A percentile compares a stretch with the other conserved stretches of the same genome.
Conservation (phyloP, 2,329 filamentous ascomycete species). For the Neopestalotiopsis sp. region DNA sequence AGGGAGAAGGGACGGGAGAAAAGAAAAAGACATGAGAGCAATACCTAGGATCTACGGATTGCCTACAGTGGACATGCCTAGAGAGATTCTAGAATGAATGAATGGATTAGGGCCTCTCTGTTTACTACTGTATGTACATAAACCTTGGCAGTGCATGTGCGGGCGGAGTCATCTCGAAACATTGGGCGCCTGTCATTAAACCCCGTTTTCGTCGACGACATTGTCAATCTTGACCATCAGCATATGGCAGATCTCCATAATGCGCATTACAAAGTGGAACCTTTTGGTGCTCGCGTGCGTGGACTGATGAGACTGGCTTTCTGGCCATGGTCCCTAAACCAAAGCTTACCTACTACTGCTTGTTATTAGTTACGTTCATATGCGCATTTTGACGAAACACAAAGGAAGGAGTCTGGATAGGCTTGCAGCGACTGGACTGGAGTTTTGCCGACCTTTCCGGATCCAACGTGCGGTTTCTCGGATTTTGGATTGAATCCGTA, state of each 20-base stretch:
- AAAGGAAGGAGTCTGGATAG: too few relatives aligned
- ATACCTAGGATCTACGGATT: not conserved
- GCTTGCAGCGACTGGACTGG: too few relatives aligned
- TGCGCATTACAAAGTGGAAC: not conserved
- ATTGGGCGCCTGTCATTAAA: not conserved
- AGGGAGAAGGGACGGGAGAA: not conserved
- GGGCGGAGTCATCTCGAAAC: not conserved
- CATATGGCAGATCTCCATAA: conserved; percentile 1
- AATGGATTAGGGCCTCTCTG: not conserved
- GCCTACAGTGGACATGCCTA: not conserved
- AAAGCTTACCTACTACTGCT: too few relatives aligned
- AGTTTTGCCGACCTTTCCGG: too few relatives aligned
- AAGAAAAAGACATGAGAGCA: not conserved
- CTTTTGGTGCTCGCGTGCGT: not conserved
- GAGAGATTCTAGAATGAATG: not conserved
- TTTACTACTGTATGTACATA: not conserved
- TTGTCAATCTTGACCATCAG: conserved; percentile 2
- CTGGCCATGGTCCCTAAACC: too few relatives aligned
- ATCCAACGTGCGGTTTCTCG: too few relatives aligned
- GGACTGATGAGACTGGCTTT: not conserved
- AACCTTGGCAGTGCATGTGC: not conserved
- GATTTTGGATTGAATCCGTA: too few relatives aligned
- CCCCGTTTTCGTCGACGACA: not conserved
- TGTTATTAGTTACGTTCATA: too few relatives aligned
- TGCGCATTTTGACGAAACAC: too few relatives aligned